Evolutionary conservation across 805 yeast genomes (phyloP).

Genomic region (Ogataea thermomethanolica): DNA sequence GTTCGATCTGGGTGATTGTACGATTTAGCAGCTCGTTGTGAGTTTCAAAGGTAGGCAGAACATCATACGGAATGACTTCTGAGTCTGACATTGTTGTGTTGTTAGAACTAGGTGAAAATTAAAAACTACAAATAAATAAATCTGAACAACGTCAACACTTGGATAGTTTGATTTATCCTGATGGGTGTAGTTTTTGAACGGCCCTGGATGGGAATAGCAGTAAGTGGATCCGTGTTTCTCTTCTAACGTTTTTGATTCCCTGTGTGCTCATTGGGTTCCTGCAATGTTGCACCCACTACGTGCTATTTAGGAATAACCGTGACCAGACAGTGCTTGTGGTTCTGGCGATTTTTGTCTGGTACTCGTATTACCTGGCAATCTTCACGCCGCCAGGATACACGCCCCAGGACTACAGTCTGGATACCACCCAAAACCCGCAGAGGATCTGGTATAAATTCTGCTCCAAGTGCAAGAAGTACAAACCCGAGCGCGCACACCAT

Average conservation of each 20-base stretch:
- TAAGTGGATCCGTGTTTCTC: slow-evolving; percentile 9
- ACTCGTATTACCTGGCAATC: slow-evolving; percentile 72
- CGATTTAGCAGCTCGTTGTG: slow-evolving; percentile 40
- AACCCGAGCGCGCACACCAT: slow-evolving; percentile 85
- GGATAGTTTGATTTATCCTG: not conserved
- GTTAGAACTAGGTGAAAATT: not conserved
- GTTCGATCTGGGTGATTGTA: slow-evolving; percentile 18
- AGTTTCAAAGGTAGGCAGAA: slow-evolving; percentile 66
- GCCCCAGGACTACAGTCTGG: slow-evolving; percentile 43
- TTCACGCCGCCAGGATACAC: slow-evolving; percentile 65
- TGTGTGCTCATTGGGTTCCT: slow-evolving; percentile 9
- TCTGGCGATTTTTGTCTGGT: slow-evolving; percentile 67
- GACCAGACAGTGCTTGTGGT: slow-evolving; percentile 54
- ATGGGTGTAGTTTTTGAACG: slow-evolving; percentile 19
- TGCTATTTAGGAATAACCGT: slow-evolving; percentile 7
- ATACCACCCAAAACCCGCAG: slow-evolving; percentile 16
- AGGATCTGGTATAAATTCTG: slow-evolving; percentile 63
- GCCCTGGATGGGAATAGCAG: slow-evolving; percentile 25
- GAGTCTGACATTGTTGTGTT: slow-evolving; percentile 10
- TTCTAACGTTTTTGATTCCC: slow-evolving; percentile 13
- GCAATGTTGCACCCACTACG: slow-evolving; percentile 9
- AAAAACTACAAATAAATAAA: not conserved
- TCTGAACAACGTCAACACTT: not conserved
- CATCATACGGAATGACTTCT: slow-evolving; percentile 40
- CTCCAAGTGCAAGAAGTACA: slow-evolving; percentile 62